phyloP scores from a whole-genome alignment of 1,139 yeast species.

The Kodamaea anthophila region DNA sequence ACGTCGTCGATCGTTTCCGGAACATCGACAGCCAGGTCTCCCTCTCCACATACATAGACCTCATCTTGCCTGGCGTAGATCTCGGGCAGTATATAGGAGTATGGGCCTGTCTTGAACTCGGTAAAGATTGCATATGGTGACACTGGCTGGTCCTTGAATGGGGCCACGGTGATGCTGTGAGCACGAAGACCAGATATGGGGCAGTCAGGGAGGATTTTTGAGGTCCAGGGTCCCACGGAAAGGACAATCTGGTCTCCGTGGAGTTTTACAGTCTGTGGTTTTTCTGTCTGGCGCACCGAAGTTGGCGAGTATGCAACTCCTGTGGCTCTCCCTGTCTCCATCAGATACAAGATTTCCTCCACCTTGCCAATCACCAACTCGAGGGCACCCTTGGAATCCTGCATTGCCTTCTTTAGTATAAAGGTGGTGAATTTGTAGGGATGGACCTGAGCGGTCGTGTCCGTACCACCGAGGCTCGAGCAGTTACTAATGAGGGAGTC shows the following conservation, averaged over 20 bases:
- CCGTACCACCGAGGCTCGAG: constrained; percentile 77
- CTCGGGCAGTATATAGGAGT: constrained; percentile 79
- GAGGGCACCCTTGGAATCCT: constrained; percentile 63
- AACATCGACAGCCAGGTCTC: constrained; percentile 81
- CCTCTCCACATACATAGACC: constrained; percentile 96
- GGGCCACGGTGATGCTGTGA: constrained; percentile 88
- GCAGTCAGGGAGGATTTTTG: constrained; percentile 81
- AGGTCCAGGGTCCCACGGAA: constrained; percentile 95
- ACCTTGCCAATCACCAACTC: constrained; percentile 84
- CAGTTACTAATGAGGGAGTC: constrained; percentile 62
- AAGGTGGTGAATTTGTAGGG: constrained; percentile 89
- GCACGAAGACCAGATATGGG: constrained; percentile 92
- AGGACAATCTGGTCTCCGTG: constrained; percentile 73
- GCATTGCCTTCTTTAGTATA: constrained; percentile 73
- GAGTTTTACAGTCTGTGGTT: constrained; percentile 28
- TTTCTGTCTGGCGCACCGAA: constrained; percentile 15
- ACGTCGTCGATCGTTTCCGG: constrained; percentile 96
- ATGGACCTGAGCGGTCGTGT: constrained; percentile 94
- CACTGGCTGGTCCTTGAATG: constrained; percentile 61
- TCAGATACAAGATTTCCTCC: constrained; percentile 54
- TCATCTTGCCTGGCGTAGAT: constrained; percentile 94
- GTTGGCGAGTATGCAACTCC: constrained; percentile 64
- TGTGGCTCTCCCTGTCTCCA: constrained; percentile 59
- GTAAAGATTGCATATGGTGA: constrained; percentile 94
- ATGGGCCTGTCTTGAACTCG: constrained; percentile 65